Base-by-base conservation (phyloP, 371 early-diverging fungal species). In the Mortierella sp. region DNA sequence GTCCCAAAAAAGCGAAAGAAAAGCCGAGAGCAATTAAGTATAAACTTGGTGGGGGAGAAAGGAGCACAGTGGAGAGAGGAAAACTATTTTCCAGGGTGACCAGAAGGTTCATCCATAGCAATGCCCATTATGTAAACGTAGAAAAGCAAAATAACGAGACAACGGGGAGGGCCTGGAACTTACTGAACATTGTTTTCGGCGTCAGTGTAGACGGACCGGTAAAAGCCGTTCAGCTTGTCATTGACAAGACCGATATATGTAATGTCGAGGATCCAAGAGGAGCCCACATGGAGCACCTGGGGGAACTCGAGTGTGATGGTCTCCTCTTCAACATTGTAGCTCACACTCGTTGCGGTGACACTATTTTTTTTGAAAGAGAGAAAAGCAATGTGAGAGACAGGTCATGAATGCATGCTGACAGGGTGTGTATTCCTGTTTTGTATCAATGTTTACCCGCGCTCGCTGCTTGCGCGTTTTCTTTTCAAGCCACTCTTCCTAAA, bases 221-320 rank as follows among this genome's bases (percentile, higher is more conserved):
- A 98, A 82, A 98, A 96, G 0, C 98, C 98, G 74, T 89, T 89
- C 94, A 98, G 93, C 79, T 95, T 89, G 86, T 97, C 95, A 83
- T 96, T 95, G 79, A 96, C 89, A 31, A 85, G 90, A 26, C 96
- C 97, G 19, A 81, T 74, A 55, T 81, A 86, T 37, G 79, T 51
- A 34, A 86, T 75, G 43, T 86, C 82, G 59, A 86, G 70, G 50
- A 85, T 73, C 85, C 85, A 85, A n/a, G 81, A 81, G 21, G 81
- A 73, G 48, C 81, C 71, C 2, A 78, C 81, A 51, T 85, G 67
- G 9, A 85, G 74, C 6, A 74, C 24, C 40, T 81, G 75, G 11
- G 81, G 85, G 69, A 85, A 85, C 55, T 85, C 81, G 44, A 85
- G 81, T 0, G 81, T 81, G 73, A 85, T 81, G 11, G 81, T 78